phyloP scores from a whole-genome alignment of 352 stramenopile genomes.

The Thalassiosira mediterranea region DNA sequence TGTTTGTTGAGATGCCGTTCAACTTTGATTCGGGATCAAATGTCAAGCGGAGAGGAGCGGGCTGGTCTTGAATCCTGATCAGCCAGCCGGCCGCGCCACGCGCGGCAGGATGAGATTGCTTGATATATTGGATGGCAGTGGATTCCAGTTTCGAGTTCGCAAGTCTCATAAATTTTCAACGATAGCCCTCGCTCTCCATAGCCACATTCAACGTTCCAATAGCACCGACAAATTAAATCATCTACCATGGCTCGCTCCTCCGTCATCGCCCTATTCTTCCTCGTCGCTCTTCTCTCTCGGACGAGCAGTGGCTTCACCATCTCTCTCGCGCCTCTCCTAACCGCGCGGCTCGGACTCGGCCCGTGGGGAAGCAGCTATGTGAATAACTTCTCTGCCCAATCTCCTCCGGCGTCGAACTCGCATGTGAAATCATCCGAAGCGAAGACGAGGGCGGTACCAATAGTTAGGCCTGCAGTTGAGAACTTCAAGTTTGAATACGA shows the following conservation, averaged over 20 bases:
- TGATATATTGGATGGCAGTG: too few species aligned
- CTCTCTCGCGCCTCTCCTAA: conserved; percentile 16
- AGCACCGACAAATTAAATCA: background rate
- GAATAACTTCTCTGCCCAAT: conserved; percentile 11
- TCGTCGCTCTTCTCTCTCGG: conserved; percentile 5
- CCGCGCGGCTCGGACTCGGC: conserved; percentile 6
- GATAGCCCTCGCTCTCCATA: background rate
- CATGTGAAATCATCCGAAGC: too few species aligned
- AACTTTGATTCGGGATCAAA: too few species aligned
- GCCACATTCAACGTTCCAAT: background rate
- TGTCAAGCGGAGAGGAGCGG: too few species aligned
- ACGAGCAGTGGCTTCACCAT: conserved; percentile 18
- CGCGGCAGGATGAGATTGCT: too few species aligned
- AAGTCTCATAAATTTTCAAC: conserved; percentile 7
- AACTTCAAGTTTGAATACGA: conserved; percentile 37
- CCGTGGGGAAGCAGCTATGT: conserved; percentile 15
- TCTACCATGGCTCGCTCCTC: conserved; percentile 9
- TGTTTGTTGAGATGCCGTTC: too few species aligned
- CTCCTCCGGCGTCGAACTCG: too few species aligned
- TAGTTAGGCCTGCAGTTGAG: background rate
- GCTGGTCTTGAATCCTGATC: too few species aligned
- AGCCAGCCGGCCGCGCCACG: too few species aligned
- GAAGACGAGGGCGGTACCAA: background rate
- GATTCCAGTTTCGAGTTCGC: too few species aligned
- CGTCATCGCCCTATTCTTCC: conserved; percentile 9